A percentile compares a stretch with the other conserved stretches of the same genome.
Conservation (phyloP, 768 basidiomycete species). For the Terana coerulea region DNA sequence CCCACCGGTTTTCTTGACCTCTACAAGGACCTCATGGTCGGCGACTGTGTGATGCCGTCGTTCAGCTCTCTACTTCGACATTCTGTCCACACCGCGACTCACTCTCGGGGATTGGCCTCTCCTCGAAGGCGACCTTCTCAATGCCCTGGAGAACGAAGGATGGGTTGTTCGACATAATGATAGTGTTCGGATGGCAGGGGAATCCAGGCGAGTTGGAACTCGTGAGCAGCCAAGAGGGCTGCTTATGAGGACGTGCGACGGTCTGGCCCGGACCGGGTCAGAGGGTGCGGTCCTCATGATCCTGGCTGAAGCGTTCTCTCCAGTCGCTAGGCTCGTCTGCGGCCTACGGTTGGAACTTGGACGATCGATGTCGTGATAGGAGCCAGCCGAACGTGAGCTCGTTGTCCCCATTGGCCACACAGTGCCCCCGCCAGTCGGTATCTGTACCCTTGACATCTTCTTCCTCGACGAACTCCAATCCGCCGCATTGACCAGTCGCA, state of each 20-base stretch:
- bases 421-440: not conserved
- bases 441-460: conserved; percentile 1
- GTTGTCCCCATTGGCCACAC: not conserved
- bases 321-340: conserved; percentile 4
- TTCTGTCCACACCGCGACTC: conserved; percentile 15
- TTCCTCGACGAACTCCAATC: no score
- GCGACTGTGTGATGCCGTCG: conserved; percentile 40
- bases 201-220: not conserved
- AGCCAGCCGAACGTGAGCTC: conserved; percentile 5
- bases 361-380: conserved; percentile 8
- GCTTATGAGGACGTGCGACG: conserved; percentile 6
- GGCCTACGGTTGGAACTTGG: conserved; percentile 10
- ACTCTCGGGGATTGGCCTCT: conserved; percentile 74
- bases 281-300: conserved; percentile 7
- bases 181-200: conserved; percentile 8
- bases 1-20: conserved; percentile 89
- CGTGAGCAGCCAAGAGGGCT: conserved; percentile 1
- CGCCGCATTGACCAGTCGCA: no score
- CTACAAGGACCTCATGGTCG: conserved; percentile 77
- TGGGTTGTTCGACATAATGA: conserved; percentile 65
- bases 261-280: conserved; percentile 5
- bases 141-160: conserved; percentile 76
- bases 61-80: not conserved
- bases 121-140: conserved; percentile 66
- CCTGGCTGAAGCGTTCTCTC: conserved; percentile 1